Conservation (phyloP, 139 green algal genomes). For the Eudorina sp. region DNA sequence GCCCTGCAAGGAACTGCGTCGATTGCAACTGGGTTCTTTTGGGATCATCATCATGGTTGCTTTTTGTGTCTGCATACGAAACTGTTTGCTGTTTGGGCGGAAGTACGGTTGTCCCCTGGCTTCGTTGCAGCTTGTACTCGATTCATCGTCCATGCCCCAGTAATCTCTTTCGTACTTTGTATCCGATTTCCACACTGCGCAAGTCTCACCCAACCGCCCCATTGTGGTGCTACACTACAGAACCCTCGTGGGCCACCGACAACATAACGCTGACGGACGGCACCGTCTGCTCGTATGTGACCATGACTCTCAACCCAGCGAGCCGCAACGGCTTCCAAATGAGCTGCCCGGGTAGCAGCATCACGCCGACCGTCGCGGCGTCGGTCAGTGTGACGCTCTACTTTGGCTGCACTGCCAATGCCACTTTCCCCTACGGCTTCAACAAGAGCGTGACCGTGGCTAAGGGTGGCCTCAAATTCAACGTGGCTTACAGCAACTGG, state of each 20-base stretch:
- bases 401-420: not conserved
- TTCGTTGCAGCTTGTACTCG: too few species aligned
- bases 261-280: not conserved
- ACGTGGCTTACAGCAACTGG: conserved; percentile 5
- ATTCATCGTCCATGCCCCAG: too few species aligned
- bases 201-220: too few species aligned
- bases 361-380: not conserved
- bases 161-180: too few species aligned
- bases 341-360: not conserved
- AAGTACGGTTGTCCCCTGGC: too few species aligned
- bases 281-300: not conserved
- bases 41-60: too few species aligned
- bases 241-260: not conserved
- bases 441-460: conserved; percentile 18
- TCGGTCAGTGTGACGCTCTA: not conserved
- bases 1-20: too few species aligned
- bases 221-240: too few species aligned
- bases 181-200: too few species aligned
- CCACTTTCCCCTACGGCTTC: conserved; percentile 10
- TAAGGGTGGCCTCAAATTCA: conserved; percentile 29
- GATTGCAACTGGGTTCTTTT: too few species aligned
- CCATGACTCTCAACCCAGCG: conserved; percentile 2
- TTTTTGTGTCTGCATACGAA: too few species aligned
- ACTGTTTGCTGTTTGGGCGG: too few species aligned
- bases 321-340: not conserved